phyloP scores from a whole-genome alignment of 2,329 filamentous ascomycete species.

The Pyrenochaeta sp. region DNA sequence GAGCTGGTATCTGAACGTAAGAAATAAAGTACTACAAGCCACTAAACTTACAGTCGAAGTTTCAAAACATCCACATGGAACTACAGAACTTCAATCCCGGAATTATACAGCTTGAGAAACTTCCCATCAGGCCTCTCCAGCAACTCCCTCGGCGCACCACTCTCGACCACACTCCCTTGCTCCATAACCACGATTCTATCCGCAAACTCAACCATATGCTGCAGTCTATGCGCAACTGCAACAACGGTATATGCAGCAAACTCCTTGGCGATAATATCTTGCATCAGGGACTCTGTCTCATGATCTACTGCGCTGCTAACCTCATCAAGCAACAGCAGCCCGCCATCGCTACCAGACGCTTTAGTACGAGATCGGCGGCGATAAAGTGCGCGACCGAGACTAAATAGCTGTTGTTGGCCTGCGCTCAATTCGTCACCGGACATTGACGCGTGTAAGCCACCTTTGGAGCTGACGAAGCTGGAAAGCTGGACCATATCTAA shows the following conservation, averaged over 20 bases:
- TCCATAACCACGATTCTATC: no score
- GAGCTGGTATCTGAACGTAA: no score
- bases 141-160: not conserved
- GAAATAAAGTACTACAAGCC: no score
- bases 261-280: slow-evolving; percentile 60
- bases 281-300: slow-evolving; percentile 65
- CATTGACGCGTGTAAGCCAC: slow-evolving; percentile 19
- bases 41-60: no score
- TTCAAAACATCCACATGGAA: no score
- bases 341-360: slow-evolving; percentile 13
- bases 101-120: no score
- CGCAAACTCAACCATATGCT: not conserved
- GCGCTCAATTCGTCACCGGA: slow-evolving; percentile 7
- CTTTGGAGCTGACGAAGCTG: slow-evolving; percentile 35
- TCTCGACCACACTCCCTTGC: no score
- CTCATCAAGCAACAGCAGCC: slow-evolving; percentile 31
- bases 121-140: no score
- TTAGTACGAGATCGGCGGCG: not conserved
- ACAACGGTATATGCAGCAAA: slow-evolving; percentile 52
- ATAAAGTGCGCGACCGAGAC: slow-evolving; percentile 65
- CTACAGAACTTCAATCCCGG: no score
- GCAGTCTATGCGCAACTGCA: slow-evolving; percentile 26
- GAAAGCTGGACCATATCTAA: slow-evolving; percentile 56
- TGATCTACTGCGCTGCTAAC: slow-evolving; percentile 58
- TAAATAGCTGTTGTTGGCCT: slow-evolving; percentile 70